Percentiles rank a stretch among this genome's conserved stretches.
Evolutionary conservation across 495 filamentous ascomycete genomes (phyloP).

Genomic region (Neurospora sp.): DNA sequence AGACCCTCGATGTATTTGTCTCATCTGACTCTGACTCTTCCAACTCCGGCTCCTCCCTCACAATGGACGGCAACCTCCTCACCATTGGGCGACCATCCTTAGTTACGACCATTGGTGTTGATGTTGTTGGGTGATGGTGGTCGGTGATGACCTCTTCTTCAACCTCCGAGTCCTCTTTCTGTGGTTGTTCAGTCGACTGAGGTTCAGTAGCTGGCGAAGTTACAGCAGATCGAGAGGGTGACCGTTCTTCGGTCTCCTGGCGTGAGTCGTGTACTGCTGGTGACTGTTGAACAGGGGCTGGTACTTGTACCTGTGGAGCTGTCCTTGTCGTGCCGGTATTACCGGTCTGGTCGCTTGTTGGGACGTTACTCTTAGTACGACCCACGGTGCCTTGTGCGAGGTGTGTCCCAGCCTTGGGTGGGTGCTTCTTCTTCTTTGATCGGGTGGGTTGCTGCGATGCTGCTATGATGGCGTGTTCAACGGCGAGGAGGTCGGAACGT

Average conservation of each 20-base stretch:
- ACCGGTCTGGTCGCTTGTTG: slow-evolving; percentile 24
- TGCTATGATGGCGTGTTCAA: slow-evolving; percentile 33
- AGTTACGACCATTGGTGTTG: neutral
- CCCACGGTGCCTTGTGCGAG: slow-evolving; percentile 27
- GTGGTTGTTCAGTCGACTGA: slow-evolving; percentile 8
- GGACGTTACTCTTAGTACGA: slow-evolving; percentile 13
- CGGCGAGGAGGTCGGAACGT: slow-evolving; percentile 22
- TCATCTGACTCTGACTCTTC: slow-evolving; percentile 20
- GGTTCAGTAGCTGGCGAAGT: slow-evolving; percentile 12
- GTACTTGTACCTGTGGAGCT: slow-evolving; percentile 1
- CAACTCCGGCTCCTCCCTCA: slow-evolving; percentile 50
- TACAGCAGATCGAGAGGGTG: slow-evolving; percentile 3
- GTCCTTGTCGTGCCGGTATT: slow-evolving; percentile 18
- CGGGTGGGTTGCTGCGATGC: slow-evolving; percentile 38
- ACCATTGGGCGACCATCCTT: slow-evolving; percentile 7
- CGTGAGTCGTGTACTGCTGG: neutral
- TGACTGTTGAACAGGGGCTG: neutral
- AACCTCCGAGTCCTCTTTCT: neutral
- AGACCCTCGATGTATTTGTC: slow-evolving; percentile 7
- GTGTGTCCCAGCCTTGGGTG: slow-evolving; percentile 22
- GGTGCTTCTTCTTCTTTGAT: slow-evolving; percentile 41
- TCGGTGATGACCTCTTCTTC: neutral
- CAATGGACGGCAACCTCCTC: slow-evolving; percentile 50
- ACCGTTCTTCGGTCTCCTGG: slow-evolving; percentile 7
- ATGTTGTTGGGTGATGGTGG: neutral